A percentile compares a stretch with the other conserved stretches of the same genome.
Conservation (phyloP, 805 yeast genomes). For the Cyberlindnera galapagoensis region DNA sequence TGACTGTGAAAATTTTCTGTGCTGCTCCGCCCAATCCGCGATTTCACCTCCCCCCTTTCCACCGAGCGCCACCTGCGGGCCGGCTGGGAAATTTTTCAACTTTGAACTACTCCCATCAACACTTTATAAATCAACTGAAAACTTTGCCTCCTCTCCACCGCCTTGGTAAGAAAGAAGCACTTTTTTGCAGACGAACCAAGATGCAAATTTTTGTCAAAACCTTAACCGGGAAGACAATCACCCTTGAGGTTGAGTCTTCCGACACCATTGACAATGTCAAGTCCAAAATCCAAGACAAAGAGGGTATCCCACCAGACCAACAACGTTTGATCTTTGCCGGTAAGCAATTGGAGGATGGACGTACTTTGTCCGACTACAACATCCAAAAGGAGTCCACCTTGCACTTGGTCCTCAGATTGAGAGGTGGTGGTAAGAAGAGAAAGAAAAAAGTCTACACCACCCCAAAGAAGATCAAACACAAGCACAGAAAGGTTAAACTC, state of each 20-base stretch:
- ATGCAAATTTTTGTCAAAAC: conserved; percentile 99
- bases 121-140: background rate
- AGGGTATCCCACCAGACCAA: conserved; percentile 97
- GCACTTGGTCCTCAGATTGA: conserved; percentile 93
- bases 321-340: conserved; percentile 97
- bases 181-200: conserved; percentile 44
- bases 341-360: conserved; percentile 94
- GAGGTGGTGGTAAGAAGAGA: conserved; percentile 99
- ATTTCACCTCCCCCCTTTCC: background rate
- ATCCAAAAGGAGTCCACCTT: conserved; percentile 96
- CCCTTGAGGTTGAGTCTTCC: conserved; percentile 95
- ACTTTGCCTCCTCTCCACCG: conserved; percentile 5
- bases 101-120: background rate
- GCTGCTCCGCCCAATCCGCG: background rate
- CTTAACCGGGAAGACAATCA: conserved; percentile 98
- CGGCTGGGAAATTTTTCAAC: conserved; percentile 3
- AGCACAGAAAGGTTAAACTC: conserved; percentile 98
- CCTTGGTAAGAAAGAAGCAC: conserved; percentile 29
- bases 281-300: conserved; percentile 95
- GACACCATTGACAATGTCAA: conserved; percentile 97
- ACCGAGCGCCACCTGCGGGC: background rate
- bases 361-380: conserved; percentile 96
- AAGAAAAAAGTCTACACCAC: conserved; percentile 99
- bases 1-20: conserved; percentile 10
- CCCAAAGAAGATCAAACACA: conserved; percentile 99